Percentiles rank a stretch among this genome's conserved stretches.
phyloP scores from a whole-genome alignment of 2,329 filamentous ascomycete species.

The Chaetomiaceae sp. region DNA sequence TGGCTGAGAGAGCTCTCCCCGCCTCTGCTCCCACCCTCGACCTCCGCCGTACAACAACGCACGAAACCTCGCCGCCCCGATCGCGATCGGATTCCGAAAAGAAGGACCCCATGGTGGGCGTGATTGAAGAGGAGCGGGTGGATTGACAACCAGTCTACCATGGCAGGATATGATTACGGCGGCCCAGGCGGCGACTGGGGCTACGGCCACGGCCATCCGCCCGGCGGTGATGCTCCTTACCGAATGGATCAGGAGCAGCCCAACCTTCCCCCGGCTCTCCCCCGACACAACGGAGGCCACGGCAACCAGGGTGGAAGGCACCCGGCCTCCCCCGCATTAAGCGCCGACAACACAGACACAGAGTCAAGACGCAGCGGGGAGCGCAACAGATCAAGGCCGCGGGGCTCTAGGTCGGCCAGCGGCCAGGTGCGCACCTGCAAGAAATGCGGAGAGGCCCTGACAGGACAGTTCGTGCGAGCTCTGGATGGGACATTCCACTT shows the following conservation, averaged over 20 bases:
- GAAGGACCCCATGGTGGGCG: constrained; percentile 17
- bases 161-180: constrained; percentile 46
- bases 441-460: constrained; percentile 83
- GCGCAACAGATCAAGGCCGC: constrained; percentile 52
- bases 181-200: constrained; percentile 27
- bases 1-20: constrained; percentile 10
- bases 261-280: constrained; percentile 16
- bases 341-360: constrained; percentile 34
- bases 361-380: constrained; percentile 53
- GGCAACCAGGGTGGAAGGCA: constrained; percentile 25
- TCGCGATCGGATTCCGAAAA: constrained; percentile 2
- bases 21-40: constrained; percentile 7
- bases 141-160: constrained; percentile 26
- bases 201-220: constrained; percentile 17
- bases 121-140: constrained; percentile 16
- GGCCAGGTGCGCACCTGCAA: constrained; percentile 66
- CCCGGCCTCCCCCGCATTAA: constrained; percentile 37
- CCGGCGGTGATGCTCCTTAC: constrained; percentile 20
- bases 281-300: constrained; percentile 24
- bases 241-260: constrained; percentile 27
- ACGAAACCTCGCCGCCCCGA: constrained; percentile 3
- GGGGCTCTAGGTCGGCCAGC: constrained; percentile 47
- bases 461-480: constrained; percentile 92
- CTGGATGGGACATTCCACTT: constrained; percentile 92
- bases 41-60: constrained; percentile 8